These are phyloP conservation scores for Quercus mongolica DNA, from an alignment of 306 rosid species.

Conservation along the genomic window DNA sequence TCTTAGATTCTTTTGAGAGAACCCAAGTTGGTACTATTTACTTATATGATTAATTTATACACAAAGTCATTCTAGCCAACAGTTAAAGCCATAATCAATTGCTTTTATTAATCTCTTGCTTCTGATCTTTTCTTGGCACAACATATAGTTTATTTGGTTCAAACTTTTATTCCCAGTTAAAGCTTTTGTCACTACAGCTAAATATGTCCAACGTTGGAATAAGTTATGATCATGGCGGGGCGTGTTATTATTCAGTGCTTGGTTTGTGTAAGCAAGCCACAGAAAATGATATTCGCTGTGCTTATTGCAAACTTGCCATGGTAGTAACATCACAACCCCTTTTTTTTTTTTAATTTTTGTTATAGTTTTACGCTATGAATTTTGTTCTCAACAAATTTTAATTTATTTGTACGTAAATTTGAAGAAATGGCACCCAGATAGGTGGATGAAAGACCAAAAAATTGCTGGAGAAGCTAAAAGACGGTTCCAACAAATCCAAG, in stretches of 20 bases:
- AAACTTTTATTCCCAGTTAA: too few species aligned
- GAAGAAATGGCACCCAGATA: too few species aligned
- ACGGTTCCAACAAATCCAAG: constrained; percentile 37
- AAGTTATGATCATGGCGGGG: neutral
- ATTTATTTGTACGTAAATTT: too few species aligned
- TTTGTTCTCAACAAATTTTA: neutral
- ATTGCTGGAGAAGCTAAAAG: constrained; percentile 33
- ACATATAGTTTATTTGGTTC: too few species aligned
- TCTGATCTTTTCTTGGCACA: too few species aligned
- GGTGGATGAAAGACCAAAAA: neutral
- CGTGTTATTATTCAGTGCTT: constrained; percentile 1
- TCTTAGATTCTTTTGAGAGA: neutral
- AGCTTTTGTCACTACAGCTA: neutral
- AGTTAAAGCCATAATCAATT: too few species aligned
- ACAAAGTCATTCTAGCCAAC: too few species aligned
- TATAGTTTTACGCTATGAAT: neutral
- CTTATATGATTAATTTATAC: too few species aligned
- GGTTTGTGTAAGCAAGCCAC: constrained; percentile 6
- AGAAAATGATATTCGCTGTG: neutral
- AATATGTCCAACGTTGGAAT: neutral
- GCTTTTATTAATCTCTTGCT: too few species aligned
- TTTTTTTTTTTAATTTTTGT: neutral
- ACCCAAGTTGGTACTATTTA: neutral
- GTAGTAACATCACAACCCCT: neutral
- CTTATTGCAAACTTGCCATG: constrained; percentile 9